A percentile compares a stretch with the other conserved stretches of the same genome.
phyloP scores from a whole-genome alignment of 2,329 filamentous ascomycete genomes.

The Phialophora verrucosa region DNA sequence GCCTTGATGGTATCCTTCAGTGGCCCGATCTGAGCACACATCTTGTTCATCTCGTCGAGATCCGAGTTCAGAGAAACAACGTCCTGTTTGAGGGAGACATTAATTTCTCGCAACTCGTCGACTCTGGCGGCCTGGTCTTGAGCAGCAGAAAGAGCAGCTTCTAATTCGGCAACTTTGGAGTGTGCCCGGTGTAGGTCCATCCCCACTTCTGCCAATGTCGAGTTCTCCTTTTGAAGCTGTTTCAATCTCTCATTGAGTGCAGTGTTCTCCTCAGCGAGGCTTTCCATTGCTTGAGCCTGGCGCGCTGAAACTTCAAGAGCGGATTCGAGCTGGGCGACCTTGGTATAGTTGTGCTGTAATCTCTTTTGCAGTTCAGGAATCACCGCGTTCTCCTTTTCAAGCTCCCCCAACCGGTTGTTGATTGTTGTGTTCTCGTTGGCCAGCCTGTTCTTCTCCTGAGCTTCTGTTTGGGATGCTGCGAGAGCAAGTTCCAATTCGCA shows the following conservation, averaged over 20 bases:
- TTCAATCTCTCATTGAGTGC: not conserved
- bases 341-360: not conserved
- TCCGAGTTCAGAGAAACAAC: constrained; percentile 3
- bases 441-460: not conserved
- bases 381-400: not conserved
- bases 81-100: constrained; percentile 6
- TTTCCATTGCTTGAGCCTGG: not conserved
- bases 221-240: constrained; percentile 1
- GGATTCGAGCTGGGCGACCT: not conserved
- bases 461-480: constrained; percentile 2
- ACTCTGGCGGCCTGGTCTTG: constrained; percentile 2
- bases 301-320: not conserved
- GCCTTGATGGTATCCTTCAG: constrained; percentile 9
- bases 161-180: not conserved
- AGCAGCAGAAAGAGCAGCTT: constrained; percentile 14
- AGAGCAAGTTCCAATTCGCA: not conserved
- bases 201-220: not conserved
- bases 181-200: constrained; percentile 8
- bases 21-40: constrained; percentile 10
- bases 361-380: not conserved
- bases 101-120: not conserved
- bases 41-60: constrained; percentile 11
- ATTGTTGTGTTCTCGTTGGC: not conserved
- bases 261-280: not conserved
- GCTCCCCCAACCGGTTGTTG: not conserved